Evolutionary conservation across 768 basidiomycete species (phyloP), one percentile per base, ranked within the genome.

Genomic region (Trametes maxima): DNA sequence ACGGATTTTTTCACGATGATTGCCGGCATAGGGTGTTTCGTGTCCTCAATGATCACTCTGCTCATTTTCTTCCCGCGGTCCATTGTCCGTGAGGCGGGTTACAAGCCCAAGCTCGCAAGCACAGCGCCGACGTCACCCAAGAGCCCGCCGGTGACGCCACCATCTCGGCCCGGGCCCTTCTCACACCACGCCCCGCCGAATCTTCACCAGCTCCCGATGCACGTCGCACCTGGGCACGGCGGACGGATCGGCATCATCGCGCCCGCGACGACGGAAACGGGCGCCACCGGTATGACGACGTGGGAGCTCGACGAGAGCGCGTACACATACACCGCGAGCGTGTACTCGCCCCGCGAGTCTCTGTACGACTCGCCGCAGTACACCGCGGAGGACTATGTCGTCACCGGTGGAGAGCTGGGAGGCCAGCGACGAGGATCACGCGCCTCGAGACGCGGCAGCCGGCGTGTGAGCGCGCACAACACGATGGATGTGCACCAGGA

Each of bases 21-120:
- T 54, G 86, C 84, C 21, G 90, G 81, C 17, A 80, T 93, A 33
- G 91, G 91, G 14, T 87, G 87, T 66, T 85, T 92, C 68, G 79
- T 90, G 21, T 93, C 91, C 3, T 91, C 91, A 24, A 85, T 85
- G 17, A 89, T 93, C 22, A 94, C 92, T 3, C 79, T 94, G 35
- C 78, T 93, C 35, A 82, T 91, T 44, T 91, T 91, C 76, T 91
- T 91, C 77, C 90, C 90, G 37, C 88, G 88, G 46, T 89, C 89
- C 2, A 78, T 89, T 56, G 81, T 82, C 3, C 78, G 77, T 25
- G 88, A 90, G 73, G 76, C 81, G 5, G 89, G 87, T 2, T 88
- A 89, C 75, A 79, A 74, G 58, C 77, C 80, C 22, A 82, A 80
- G 50, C 62, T 60, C 17, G 56, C 69, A 21, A 69, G 70, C 25